Percentiles rank a stretch among this genome's conserved stretches.
phyloP scores from a whole-genome alignment of 805 yeast genomes.

The Nakazawaea ishiwadae region DNA sequence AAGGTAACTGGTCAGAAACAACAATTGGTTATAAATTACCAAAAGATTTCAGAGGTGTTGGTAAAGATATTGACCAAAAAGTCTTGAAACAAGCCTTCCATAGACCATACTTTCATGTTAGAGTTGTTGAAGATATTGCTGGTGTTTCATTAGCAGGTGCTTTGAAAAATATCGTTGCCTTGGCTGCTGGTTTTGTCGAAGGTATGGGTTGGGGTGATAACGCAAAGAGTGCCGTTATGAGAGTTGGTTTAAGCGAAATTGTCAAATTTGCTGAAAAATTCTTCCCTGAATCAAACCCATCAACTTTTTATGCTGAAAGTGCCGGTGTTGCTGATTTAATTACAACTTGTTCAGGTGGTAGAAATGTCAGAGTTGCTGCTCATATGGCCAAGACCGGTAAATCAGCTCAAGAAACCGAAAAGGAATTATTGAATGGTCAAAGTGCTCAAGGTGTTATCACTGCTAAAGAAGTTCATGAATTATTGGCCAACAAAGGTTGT shows the following conservation, averaged over 20 bases:
- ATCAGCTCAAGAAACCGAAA: conserved; percentile 77
- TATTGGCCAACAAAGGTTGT: conserved; percentile 50
- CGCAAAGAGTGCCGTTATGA: conserved; percentile 96
- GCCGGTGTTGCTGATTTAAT: conserved; percentile 98
- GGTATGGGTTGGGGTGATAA: conserved; percentile 99
- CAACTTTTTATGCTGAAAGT: conserved; percentile 87
- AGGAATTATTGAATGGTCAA: conserved; percentile 86
- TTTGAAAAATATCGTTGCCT: conserved; percentile 90
- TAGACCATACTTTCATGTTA: conserved; percentile 96
- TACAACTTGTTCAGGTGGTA: conserved; percentile 96
- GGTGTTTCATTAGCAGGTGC: conserved; percentile 98
- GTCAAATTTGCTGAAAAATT: conserved; percentile 79
- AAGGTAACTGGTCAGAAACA: conserved; percentile 95
- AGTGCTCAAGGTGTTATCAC: conserved; percentile 95
- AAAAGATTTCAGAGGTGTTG: conserved; percentile 58
- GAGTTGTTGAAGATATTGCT: conserved; percentile 87
- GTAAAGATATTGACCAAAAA: conserved; percentile 65
- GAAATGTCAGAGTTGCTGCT: conserved; percentile 89
- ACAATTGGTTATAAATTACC: conserved; percentile 89
- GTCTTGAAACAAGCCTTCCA: conserved; percentile 84
- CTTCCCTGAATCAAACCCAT: conserved; percentile 68
- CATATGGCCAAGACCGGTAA: conserved; percentile 79
- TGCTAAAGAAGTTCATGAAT: conserved; percentile 84
- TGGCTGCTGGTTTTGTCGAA: conserved; percentile 96
- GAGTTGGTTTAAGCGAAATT: conserved; percentile 90